Conservation (phyloP, 345 rosid genomes). For the Stellera chamaejasme region DNA sequence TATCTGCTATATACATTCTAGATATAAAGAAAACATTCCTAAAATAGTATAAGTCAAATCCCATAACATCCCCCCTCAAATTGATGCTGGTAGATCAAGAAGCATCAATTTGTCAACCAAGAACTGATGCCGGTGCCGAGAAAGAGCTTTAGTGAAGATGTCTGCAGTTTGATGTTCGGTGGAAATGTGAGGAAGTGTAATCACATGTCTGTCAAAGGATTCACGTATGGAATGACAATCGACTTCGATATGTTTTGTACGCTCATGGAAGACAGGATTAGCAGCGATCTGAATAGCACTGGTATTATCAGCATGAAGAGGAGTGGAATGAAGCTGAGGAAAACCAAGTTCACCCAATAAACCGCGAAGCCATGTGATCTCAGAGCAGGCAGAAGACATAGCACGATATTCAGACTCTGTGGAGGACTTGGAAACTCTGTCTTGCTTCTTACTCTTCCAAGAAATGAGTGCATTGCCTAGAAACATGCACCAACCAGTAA, state of each 20-base stretch:
- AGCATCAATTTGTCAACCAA: background rate
- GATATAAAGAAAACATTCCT: background rate
- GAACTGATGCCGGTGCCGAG: background rate
- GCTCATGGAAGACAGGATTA: background rate
- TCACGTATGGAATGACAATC: slow-evolving; percentile 7
- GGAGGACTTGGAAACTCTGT: background rate
- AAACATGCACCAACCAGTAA: slow-evolving; percentile 6
- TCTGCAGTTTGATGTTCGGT: background rate
- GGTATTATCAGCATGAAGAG: slow-evolving; percentile 1
- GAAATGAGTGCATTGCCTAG: slow-evolving; percentile 2
- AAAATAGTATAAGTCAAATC: background rate
- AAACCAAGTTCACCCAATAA: slow-evolving; percentile 3
- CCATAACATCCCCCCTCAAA: too few species aligned
- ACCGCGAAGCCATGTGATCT: background rate
- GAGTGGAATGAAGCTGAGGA: background rate
- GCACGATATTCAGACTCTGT: background rate
- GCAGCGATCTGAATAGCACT: background rate
- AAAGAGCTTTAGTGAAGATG: background rate
- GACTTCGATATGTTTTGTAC: slow-evolving; percentile 4
- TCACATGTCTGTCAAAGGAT: background rate
- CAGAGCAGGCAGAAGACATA: slow-evolving; percentile 1
- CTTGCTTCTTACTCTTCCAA: slow-evolving; percentile 7
- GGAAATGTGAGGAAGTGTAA: slow-evolving; percentile 6
- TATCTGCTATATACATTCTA: background rate
- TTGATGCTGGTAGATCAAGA: too few species aligned